These are phyloP conservation scores for Pyrrhoderma noxium DNA, from an alignment of 1,284 basidiomycete species.

Conservation along the genomic window DNA sequence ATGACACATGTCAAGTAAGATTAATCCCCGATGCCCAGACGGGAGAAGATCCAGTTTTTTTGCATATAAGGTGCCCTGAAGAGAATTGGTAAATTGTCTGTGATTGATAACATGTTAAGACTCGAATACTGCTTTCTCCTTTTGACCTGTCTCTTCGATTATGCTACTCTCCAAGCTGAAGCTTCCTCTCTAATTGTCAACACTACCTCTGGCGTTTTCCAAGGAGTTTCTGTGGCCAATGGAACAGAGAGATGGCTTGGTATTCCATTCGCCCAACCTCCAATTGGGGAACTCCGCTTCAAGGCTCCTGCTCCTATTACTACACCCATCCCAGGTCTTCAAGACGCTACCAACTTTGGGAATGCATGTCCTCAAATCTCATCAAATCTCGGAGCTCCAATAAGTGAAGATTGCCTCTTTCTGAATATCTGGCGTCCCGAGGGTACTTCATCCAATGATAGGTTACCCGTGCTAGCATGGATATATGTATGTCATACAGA, in stretches of 20 bases:
- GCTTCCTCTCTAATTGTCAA: background rate
- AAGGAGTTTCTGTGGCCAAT: slow-evolving; percentile 25
- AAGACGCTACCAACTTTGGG: slow-evolving; percentile 44
- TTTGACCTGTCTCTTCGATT: no score
- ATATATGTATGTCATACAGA: slow-evolving; percentile 36
- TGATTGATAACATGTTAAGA: no score
- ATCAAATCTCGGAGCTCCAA: slow-evolving; percentile 36
- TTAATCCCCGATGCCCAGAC: no score
- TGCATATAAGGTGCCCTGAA: no score
- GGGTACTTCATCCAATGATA: slow-evolving; percentile 28
- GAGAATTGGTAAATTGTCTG: no score
- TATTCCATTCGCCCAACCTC: slow-evolving; percentile 61
- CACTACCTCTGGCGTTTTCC: slow-evolving; percentile 18
- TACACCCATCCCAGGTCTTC: slow-evolving; percentile 26
- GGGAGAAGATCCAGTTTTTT: no score
- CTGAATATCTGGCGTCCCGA: slow-evolving; percentile 43
- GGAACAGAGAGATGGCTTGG: slow-evolving; percentile 51
- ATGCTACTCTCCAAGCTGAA: no score
- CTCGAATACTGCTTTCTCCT: no score
- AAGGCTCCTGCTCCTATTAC: slow-evolving; percentile 50
- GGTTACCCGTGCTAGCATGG: slow-evolving; percentile 45
- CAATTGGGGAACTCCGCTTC: slow-evolving; percentile 47
- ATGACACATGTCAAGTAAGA: no score
- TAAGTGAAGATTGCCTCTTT: slow-evolving; percentile 49
- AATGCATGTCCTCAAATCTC: slow-evolving; percentile 50